phyloP scores from a whole-genome alignment of 1,284 basidiomycete genomes.

The Ganoderma meredithae region DNA sequence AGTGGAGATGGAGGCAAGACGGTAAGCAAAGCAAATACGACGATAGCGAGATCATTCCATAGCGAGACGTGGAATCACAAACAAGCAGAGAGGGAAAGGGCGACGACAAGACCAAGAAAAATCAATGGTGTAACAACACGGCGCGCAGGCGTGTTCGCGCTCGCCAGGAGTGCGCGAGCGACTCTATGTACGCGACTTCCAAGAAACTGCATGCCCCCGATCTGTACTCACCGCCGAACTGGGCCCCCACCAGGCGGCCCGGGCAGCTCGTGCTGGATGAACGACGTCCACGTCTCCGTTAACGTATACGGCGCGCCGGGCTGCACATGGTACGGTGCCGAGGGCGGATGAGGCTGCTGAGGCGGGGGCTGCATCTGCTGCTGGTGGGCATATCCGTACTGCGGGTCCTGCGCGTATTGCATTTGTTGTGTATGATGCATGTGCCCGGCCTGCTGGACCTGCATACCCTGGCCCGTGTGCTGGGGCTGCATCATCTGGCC shows the following conservation, averaged over 20 bases:
- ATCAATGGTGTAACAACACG: not conserved
- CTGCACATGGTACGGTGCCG: constrained; percentile 5
- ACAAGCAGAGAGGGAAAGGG: not conserved
- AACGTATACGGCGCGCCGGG: constrained; percentile 35
- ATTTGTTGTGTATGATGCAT: not conserved
- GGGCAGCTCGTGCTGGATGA: constrained; percentile 43
- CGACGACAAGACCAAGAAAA: not conserved
- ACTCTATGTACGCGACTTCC: not conserved
- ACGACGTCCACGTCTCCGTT: constrained; percentile 45
- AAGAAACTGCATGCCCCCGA: not conserved
- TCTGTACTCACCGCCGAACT: not conserved
- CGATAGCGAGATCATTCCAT: not conserved
- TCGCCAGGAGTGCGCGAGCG: not conserved
- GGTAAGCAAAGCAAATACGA: constrained; percentile 1
- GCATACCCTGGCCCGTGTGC: not conserved
- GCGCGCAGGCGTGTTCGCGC: not conserved
- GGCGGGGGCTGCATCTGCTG: constrained; percentile 21
- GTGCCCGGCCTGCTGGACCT: not conserved
- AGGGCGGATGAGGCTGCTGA: constrained; percentile 10
- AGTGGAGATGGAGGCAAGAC: not conserved
- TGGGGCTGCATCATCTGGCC: not conserved
- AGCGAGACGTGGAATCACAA: not conserved
- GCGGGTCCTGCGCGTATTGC: constrained; percentile 21
- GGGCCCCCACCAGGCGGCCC: constrained; percentile 1
- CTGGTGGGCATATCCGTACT: constrained; percentile 21